phyloP scores from a whole-genome alignment of 495 filamentous ascomycete genomes.

The Talaromyces proteolyticus region DNA sequence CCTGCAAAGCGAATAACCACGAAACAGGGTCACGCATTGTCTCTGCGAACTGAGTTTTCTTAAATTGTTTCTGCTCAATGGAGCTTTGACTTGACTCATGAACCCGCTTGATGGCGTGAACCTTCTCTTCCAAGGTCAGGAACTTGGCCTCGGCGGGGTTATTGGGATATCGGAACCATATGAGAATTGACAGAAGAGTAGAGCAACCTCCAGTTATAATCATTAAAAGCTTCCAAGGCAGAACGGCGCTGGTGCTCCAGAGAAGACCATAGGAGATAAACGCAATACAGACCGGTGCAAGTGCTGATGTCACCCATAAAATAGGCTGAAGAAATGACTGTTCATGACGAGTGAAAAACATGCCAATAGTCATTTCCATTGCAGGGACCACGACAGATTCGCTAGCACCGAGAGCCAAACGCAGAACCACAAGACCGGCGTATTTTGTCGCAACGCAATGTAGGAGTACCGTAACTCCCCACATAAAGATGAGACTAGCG shows the following conservation, averaged over 20 bases:
- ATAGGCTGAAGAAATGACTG: slow-evolving; percentile 16
- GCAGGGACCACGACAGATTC: slow-evolving; percentile 18
- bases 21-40: slow-evolving; percentile 15
- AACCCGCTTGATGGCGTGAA: slow-evolving; percentile 11
- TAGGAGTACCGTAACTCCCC: slow-evolving; percentile 15
- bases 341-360: slow-evolving; percentile 20
- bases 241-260: slow-evolving; percentile 10
- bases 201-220: slow-evolving; percentile 16
- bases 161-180: slow-evolving; percentile 13
- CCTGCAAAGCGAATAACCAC: slow-evolving; percentile 17
- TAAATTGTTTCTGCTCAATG: slow-evolving; percentile 21
- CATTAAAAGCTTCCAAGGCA: slow-evolving; percentile 23
- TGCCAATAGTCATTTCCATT: slow-evolving; percentile 19
- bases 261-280: slow-evolving; percentile 21
- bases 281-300: slow-evolving; percentile 14
- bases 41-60: slow-evolving; percentile 13
- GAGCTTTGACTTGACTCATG: slow-evolving; percentile 11
- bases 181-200: slow-evolving; percentile 11
- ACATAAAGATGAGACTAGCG: slow-evolving; percentile 11
- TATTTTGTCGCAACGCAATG: slow-evolving; percentile 15
- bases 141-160: slow-evolving; percentile 14
- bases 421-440: slow-evolving; percentile 14
- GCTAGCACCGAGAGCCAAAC: slow-evolving; percentile 11
- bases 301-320: slow-evolving; percentile 15
- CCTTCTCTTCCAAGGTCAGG: slow-evolving; percentile 11